phyloP scores from a whole-genome alignment of 2,329 filamentous ascomycete genomes.

The Pseudocercospora musae region DNA sequence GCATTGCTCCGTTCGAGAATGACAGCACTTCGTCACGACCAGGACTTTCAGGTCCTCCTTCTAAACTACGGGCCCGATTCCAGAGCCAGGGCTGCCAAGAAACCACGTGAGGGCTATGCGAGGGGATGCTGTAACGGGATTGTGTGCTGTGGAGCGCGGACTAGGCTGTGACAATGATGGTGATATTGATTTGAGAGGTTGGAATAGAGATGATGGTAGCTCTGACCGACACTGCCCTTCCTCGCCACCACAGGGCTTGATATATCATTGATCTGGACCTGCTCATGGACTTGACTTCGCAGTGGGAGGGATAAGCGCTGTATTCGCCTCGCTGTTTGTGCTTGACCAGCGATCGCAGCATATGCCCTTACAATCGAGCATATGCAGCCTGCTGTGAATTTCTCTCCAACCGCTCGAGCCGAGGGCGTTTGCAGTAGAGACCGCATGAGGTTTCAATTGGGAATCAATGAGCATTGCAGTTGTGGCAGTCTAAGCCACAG shows the following conservation, averaged over 20 bases:
- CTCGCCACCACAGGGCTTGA: background rate
- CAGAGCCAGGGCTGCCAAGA: background rate
- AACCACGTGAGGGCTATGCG: background rate
- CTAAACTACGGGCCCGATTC: background rate
- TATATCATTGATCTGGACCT: background rate
- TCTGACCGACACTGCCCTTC: background rate
- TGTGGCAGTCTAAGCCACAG: background rate
- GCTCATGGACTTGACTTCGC: background rate
- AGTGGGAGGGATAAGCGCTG: background rate
- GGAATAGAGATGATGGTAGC: background rate
- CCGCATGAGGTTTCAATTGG: background rate
- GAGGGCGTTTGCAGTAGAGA: background rate
- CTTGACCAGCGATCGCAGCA: background rate
- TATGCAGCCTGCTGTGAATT: background rate
- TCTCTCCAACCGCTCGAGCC: background rate
- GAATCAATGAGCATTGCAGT: background rate
- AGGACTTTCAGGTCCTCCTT: background rate
- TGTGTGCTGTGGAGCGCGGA: background rate
- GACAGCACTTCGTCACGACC: background rate
- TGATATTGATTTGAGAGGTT: background rate
- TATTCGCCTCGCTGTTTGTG: background rate
- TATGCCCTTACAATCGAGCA: background rate
- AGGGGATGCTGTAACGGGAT: background rate
- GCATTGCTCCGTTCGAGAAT: slow-evolving; percentile 7
- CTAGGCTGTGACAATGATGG: background rate